Evolutionary conservation across 2,329 filamentous ascomycete species (phyloP), one percentile per base, ranked within the genome.

Genomic region (Acrocalymma vagum): DNA sequence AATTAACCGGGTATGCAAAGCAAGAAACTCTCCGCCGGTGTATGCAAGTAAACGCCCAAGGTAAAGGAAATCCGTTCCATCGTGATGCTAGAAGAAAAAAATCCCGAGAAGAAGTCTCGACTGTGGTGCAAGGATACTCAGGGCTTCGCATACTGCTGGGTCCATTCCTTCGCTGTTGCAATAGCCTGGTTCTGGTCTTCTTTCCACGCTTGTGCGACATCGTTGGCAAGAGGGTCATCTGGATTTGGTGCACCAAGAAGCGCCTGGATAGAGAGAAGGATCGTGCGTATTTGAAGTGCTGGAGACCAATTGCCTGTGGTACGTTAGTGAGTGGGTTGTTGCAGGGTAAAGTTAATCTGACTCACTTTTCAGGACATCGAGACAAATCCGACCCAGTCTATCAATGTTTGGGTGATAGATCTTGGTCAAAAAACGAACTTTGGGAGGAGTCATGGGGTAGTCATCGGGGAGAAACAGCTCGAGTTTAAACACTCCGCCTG

Each of bases 341-440:
- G 28, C n/a, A 14, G 18, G 16, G 14, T 17, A 24, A 9, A 21
- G n/a, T 23, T 4, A n/a, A 14, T 9, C 3, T 28, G n/a, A 55
- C 53, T 41, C 77, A 95, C 94, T 96, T 79, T 99, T 99, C 42
- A 99, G 76, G 22, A 99, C 94, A 69, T 99, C 94, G 33, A 99
- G 77, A 69, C 95, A 99, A 73, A 99, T 99, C 46, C 94, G 88
- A 46, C 94, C 94, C 2, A 99, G 84, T 74, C 95, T 95, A 71
- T 99, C 94, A 59, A 99, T 96, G 71, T 99, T 99, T 36, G 94
- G 94, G 71, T 99, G 95, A 74, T 97, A 99, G 72, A 99, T 97
- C 76, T 96, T 96, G 60, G 95, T 99, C 35, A 99, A 80, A 74
- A 99, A 99, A 39, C 94, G 89, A 66, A 99, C 96, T 79, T 96